Evolutionary conservation across 179 eudicot genomes (phyloP).

Genomic region (Gypsophila paniculata): DNA sequence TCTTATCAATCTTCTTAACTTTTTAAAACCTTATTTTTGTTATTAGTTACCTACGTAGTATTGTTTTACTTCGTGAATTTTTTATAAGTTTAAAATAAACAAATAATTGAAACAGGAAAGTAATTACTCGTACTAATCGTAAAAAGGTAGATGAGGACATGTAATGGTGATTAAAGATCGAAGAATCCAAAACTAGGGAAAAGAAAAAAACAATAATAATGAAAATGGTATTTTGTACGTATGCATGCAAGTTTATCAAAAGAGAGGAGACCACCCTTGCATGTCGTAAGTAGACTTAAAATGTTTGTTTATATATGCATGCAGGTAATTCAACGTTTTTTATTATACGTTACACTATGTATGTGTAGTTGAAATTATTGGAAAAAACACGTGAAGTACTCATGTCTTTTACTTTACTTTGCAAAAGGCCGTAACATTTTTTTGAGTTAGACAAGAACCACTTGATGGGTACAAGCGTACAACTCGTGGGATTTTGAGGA

Average conservation of each 20-base stretch:
- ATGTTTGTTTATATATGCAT: slow-evolving; percentile 28
- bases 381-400: slow-evolving; percentile 35
- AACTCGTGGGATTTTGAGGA: background rate
- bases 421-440: background rate
- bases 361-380: background rate
- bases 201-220: background rate
- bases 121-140: background rate
- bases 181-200: background rate
- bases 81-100: no score
- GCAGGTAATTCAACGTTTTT: slow-evolving; percentile 13
- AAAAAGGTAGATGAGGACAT: background rate
- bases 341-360: background rate
- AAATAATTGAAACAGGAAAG: no score
- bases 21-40: no score
- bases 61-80: no score
- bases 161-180: background rate
- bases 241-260: no score
- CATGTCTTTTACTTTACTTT: slow-evolving; percentile 31
- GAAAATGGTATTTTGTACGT: no score
- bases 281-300: no score
- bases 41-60: no score
- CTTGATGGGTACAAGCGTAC: slow-evolving; percentile 13
- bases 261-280: no score
- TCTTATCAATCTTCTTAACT: no score
- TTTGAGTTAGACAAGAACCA: no score